Base-by-base conservation (phyloP, 441 rosid species). In the Bocquillonia castaneifolia region DNA sequence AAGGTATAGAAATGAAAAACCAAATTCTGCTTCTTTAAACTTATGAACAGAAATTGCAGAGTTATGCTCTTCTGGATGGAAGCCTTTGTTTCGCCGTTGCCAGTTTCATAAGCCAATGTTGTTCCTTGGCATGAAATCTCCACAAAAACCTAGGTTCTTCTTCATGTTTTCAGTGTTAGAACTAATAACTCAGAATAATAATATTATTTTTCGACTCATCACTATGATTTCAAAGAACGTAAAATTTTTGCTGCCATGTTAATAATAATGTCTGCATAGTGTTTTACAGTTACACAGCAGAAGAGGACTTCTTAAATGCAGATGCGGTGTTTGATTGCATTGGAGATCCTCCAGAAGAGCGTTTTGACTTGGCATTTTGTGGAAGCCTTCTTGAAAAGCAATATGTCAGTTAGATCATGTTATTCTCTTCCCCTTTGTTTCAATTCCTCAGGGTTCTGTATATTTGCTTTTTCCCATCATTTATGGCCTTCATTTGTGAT, bases 261-360 rank as follows among this genome's bases (percentile, higher is more conserved):
- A 13, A 6, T 40, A 15, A 31, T 31, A n/a, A 10, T 10, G 10
- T 51, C 6, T 42, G 36, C 10, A 34, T 51, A n/a, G 70, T 23
- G 70, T 70, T 58, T 50, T 76, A 77, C 82, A 91, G 96, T 39
- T 88, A 93, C 84, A 93, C 97, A 0, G 89, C 93, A 0, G 91
- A 86, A 20, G 97, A 93, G 81, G 95, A 91, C 81, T 93, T 93
- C 76, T 68, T 51, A 57, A 87, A 89, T 42, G 98, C 97, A 26
- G 98, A 91, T 70, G 96, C 97, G 0, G 89, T 93, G 12, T 89
- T 93, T 22, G 96, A 91, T 64, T 86, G 81, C 88, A 93, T 93
- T 55, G 97, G 98, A 73, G 97, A 93, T 82, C 96, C 96, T 76
- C 98, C 96, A 0, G 94, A 88, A 59, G 97, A 91, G 80, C 79